Conservation (phyloP, 495 filamentous ascomycete species). For the Melanomma pulvis-pyrius region DNA sequence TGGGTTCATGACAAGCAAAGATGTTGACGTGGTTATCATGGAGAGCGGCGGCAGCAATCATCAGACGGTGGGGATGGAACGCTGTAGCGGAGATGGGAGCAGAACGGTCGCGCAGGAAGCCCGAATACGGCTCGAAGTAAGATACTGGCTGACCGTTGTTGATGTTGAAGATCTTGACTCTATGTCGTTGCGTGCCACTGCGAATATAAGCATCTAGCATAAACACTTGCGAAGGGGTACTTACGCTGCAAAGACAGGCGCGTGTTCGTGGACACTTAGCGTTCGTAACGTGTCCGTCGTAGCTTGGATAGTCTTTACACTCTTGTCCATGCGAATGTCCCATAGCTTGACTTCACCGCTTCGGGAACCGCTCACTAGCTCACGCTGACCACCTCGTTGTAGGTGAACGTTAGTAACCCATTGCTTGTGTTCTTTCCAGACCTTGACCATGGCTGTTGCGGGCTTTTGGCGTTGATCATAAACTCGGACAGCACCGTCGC, state of each 20-base stretch:
- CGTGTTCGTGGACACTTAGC: constrained; percentile 92
- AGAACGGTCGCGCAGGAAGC: constrained; percentile 71
- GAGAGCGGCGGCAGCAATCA: constrained; percentile 79
- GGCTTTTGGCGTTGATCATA: constrained; percentile 87
- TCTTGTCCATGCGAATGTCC: constrained; percentile 86
- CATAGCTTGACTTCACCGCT: constrained; percentile 94
- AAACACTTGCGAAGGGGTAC: constrained; percentile 43
- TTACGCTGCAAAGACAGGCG: constrained; percentile 95
- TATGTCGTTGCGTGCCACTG: constrained; percentile 85
- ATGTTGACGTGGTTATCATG: constrained; percentile 75
- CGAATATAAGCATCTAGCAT: constrained; percentile 37
- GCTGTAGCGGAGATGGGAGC: constrained; percentile 83
- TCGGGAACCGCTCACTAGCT: constrained; percentile 81
- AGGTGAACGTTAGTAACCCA: constrained; percentile 97
- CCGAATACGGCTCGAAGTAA: constrained; percentile 81
- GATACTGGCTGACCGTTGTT: constrained; percentile 66
- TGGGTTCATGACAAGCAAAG: constrained; percentile 58
- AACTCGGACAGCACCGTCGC: constrained; percentile 92
- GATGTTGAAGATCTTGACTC: constrained; percentile 89
- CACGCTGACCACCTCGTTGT: constrained; percentile 90
- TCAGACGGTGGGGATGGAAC: constrained; percentile 94
- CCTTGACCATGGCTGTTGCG: constrained; percentile 84
- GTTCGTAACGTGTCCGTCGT: constrained; percentile 77
- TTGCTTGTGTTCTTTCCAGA: constrained; percentile 91
- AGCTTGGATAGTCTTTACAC: constrained; percentile 71